These are phyloP conservation scores for Ulota crispa DNA, from an alignment of 225 moss, liverwort and hornwort species.

Conservation along the genomic window DNA sequence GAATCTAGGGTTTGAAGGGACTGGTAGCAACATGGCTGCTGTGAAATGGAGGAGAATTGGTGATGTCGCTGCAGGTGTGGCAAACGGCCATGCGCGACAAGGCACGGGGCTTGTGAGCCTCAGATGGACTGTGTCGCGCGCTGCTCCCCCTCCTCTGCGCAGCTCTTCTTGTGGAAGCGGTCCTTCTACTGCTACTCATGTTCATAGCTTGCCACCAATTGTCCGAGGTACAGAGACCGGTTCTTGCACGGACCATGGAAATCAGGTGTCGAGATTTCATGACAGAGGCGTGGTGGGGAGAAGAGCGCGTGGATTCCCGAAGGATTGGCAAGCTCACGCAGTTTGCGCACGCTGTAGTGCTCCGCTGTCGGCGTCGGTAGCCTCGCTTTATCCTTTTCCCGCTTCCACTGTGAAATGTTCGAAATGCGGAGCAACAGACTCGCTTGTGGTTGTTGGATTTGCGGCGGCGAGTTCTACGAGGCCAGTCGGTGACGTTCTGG, in stretches of 20 bases:
- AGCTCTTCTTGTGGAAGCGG: conserved; percentile 30
- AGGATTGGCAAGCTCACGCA: conserved; percentile 34
- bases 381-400: conserved; percentile 34
- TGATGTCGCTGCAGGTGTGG: conserved; percentile 36
- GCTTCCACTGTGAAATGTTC: conserved; percentile 28
- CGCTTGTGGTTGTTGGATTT: conserved; percentile 28
- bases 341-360: conserved; percentile 39
- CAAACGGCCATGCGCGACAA: conserved; percentile 32
- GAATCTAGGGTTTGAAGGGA: conserved; percentile 22
- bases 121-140: conserved; percentile 39
- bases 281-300: conserved; percentile 24
- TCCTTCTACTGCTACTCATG: conserved; percentile 39
- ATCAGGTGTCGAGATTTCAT: conserved; percentile 12
- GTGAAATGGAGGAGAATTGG: conserved; percentile 68
- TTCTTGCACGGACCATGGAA: not conserved
- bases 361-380: conserved; percentile 32
- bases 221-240: conserved; percentile 15
- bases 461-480: not conserved
- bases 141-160: not conserved
- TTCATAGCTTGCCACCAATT: conserved; percentile 41
- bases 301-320: conserved; percentile 12
- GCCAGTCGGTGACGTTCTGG: not conserved
- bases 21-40: conserved; percentile 47
- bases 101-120: conserved; percentile 34
- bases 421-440: conserved; percentile 36